A percentile compares a stretch with the other conserved stretches of the same genome.
Evolutionary conservation across 495 filamentous ascomycete species (phyloP).

Genomic region (Penicillium pancosmium): DNA sequence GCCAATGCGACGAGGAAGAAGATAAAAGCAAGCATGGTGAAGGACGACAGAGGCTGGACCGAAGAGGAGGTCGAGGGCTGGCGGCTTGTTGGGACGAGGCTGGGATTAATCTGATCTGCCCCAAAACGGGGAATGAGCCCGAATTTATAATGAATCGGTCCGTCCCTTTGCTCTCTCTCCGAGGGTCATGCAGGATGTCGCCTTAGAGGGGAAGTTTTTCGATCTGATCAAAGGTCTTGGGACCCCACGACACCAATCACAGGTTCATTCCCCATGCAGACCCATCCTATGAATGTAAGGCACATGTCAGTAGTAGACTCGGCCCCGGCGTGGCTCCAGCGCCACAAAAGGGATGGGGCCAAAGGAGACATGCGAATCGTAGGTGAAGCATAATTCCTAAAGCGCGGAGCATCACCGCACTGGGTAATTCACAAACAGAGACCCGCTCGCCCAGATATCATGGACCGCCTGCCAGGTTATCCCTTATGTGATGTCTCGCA

Average conservation of each 20-base stretch:
- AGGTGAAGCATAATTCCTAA: slow-evolving; percentile 11
- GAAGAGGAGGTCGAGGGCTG: background rate
- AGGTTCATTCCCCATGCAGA: slow-evolving; percentile 13
- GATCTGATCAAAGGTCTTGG: slow-evolving; percentile 22
- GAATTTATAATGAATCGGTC: slow-evolving; percentile 28
- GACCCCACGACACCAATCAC: slow-evolving; percentile 29
- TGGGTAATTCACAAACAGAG: slow-evolving; percentile 23
- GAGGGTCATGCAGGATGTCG: slow-evolving; percentile 22
- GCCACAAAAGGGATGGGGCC: slow-evolving; percentile 24
- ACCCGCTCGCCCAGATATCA: slow-evolving; percentile 16
- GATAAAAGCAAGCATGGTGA: slow-evolving; percentile 27
- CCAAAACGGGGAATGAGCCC: slow-evolving; percentile 9
- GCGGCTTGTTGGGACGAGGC: slow-evolving; percentile 3
- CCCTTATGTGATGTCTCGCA: slow-evolving; percentile 33
- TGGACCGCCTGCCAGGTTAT: slow-evolving; percentile 8
- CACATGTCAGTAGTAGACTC: slow-evolving; percentile 27
- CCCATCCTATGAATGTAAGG: slow-evolving; percentile 33
- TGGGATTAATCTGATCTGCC: background rate
- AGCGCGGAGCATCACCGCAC: slow-evolving; percentile 16
- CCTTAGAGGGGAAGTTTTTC: slow-evolving; percentile 13
- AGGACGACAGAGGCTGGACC: slow-evolving; percentile 2
- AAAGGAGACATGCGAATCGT: slow-evolving; percentile 6
- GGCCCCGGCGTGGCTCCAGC: slow-evolving; percentile 22
- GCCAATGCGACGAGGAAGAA: slow-evolving; percentile 30
- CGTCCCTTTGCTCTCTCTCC: background rate